A percentile compares a stretch with the other conserved stretches of the same genome.
Evolutionary conservation across 2,329 filamentous ascomycete genomes (phyloP).

Genomic region (Pseudogymnoascus sp.): DNA sequence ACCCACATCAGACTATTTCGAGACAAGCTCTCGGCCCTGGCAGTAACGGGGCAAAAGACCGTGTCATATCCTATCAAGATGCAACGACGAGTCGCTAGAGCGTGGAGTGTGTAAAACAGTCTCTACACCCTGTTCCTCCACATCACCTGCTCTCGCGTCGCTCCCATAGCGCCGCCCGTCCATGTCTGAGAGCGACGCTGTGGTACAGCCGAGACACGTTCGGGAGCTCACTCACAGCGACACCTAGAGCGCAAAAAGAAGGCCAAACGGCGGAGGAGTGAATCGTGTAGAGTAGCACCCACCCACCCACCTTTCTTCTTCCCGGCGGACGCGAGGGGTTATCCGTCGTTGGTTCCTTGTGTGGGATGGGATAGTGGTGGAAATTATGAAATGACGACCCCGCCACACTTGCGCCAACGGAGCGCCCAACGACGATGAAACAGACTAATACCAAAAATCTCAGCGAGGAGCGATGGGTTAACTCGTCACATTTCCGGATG

Average conservation of each 20-base stretch:
- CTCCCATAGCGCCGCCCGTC: background rate
- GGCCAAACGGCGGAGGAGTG: background rate
- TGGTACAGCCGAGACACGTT: background rate
- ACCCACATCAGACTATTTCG: background rate
- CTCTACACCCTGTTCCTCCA: background rate
- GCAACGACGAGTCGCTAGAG: background rate
- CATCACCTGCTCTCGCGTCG: background rate
- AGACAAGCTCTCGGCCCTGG: background rate
- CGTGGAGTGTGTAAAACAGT: background rate
- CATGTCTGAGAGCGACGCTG: background rate
- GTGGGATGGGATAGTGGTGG: background rate
- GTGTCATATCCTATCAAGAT: background rate
- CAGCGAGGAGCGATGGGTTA: background rate
- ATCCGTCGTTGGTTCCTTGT: background rate
- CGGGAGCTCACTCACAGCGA: background rate
- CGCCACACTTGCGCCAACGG: background rate
- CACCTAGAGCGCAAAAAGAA: background rate
- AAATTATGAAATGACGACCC: conserved; percentile 1
- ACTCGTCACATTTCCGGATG: conserved; percentile 2
- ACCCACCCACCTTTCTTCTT: background rate
- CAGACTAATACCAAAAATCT: conserved; percentile 1
- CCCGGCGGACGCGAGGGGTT: background rate
- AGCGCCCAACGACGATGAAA: background rate
- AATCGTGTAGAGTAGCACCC: background rate
- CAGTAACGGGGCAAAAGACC: background rate